Conservation (phyloP, 805 yeast genomes). For the Tetrapisispora namnaoensis region DNA sequence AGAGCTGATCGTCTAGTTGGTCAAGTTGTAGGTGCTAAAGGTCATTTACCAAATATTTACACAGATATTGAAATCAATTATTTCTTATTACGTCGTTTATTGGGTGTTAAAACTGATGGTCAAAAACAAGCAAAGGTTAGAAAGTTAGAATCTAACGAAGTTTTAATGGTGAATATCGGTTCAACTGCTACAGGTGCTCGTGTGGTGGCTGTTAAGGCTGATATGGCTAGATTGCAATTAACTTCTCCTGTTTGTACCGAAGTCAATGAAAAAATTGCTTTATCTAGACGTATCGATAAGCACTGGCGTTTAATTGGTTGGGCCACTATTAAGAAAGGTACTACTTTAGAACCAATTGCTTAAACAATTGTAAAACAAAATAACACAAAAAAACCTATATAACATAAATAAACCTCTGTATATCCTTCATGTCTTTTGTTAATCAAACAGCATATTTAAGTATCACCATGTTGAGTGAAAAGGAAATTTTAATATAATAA, state of each 20-base stretch:
- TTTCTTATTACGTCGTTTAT: slow-evolving; percentile 88
- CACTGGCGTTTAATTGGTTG: slow-evolving; percentile 99
- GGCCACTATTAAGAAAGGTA: slow-evolving; percentile 96
- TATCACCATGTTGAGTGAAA: slow-evolving; percentile 7
- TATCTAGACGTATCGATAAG: slow-evolving; percentile 97
- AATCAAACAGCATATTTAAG: slow-evolving; percentile 10
- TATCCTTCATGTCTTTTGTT: slow-evolving; percentile 5
- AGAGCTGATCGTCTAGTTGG: slow-evolving; percentile 99
- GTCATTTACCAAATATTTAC: slow-evolving; percentile 89
- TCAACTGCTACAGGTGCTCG: slow-evolving; percentile 99
- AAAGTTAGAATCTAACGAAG: slow-evolving; percentile 88
- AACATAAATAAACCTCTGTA: neutral
- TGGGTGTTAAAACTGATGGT: slow-evolving; percentile 98
- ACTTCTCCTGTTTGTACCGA: slow-evolving; percentile 99
- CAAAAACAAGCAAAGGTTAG: slow-evolving; percentile 95
- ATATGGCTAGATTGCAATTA: slow-evolving; percentile 95
- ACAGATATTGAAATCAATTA: slow-evolving; percentile 96
- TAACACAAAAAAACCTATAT: slow-evolving; percentile 1
- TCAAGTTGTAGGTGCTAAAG: slow-evolving; percentile 97
- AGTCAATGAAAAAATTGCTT: slow-evolving; percentile 94
- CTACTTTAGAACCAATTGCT: slow-evolving; percentile 67
- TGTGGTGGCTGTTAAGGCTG: slow-evolving; percentile 95
- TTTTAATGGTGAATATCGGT: slow-evolving; percentile 97
- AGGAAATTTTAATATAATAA: neutral
- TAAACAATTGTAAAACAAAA: slow-evolving; percentile 8